Evolutionary conservation across 108 stramenopile genomes (phyloP), one percentile per base, ranked within the genome.

Genomic region (Licmophora abbreviata): DNA sequence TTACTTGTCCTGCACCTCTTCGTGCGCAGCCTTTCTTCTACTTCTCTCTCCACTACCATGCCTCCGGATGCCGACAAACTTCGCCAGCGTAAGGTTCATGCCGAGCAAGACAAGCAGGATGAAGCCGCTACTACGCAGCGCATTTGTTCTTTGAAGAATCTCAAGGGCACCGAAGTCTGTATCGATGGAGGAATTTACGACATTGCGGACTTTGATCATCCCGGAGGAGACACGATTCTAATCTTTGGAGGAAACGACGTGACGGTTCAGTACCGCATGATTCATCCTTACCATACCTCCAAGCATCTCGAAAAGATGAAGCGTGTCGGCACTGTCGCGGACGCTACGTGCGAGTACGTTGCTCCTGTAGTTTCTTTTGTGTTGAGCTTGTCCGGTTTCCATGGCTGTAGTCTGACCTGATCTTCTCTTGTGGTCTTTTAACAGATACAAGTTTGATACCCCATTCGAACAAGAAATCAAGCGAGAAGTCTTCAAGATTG

Each of bases 241-340:
- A 47, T 93, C 36, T 93, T 93, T 53, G 91, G 91, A 45, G 91
- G 91, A 7, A 88, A 93, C 43, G 91, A 93, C 63, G 91, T 87
- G 9, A 83, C 91, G 14, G 79, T 82, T 14, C 79, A 83, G 59
- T 93, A 93, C 55, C 81, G 79, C 46, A 93, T 93, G 92, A 89
- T 93, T 42, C 92, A 93, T 64, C 85, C 84, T n/a, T 77, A 88
- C 51, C 92, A 88, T 61, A 87, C 86, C 9, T 41, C 47, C 30
- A 85, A 89, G 74, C 79, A 83, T 61, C 54, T 93, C 59, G 82
- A 86, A 55, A 93, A 93, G 70, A 85, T 93, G 87, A 79, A 67
- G 58, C 40, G n/a, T 9, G 87, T 89, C 29, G 87, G 87, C 7
- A 75, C 47, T 29, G 74, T 82, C 30, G 62, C 51, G 2, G 82